These are phyloP conservation scores for Leishmania guyanensis DNA, from an alignment of 208 protist genomes.

Conservation along the genomic window DNA sequence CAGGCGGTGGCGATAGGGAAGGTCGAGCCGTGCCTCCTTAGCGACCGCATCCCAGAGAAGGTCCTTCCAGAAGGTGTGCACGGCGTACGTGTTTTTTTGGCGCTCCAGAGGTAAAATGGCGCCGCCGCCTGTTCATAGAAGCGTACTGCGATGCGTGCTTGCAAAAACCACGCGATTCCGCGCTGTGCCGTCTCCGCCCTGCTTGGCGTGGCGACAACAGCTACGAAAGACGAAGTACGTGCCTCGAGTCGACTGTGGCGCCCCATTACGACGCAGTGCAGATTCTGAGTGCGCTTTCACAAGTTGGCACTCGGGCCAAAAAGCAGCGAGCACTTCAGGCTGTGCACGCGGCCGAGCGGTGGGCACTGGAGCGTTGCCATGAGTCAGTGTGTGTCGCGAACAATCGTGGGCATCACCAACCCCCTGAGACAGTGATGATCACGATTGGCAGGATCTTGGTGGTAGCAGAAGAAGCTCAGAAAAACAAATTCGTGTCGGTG, in stretches of 20 bases:
- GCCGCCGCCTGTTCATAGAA: neutral
- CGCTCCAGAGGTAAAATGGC: neutral
- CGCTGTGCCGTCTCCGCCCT: neutral
- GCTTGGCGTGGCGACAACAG: neutral
- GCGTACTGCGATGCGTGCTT: neutral
- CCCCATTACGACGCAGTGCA: neutral
- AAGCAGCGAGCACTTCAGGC: neutral
- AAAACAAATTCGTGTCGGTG: neutral
- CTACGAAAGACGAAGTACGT: neutral
- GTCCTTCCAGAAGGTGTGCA: slow-evolving; percentile 8
- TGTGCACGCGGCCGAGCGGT: neutral
- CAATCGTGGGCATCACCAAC: slow-evolving; percentile 4
- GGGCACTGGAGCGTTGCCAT: slow-evolving; percentile 4
- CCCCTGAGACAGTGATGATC: neutral
- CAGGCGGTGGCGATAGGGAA: neutral
- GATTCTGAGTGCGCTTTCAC: neutral
- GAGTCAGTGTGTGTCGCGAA: neutral
- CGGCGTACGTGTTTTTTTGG: neutral
- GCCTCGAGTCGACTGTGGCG: neutral
- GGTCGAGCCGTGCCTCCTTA: neutral
- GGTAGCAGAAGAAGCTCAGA: neutral
- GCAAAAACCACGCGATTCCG: neutral
- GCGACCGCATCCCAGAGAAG: neutral
- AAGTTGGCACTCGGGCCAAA: neutral
- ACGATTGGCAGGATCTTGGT: slow-evolving; percentile 3